Percentiles rank a stretch among this genome's conserved stretches.
phyloP scores from a whole-genome alignment of 345 rosid species.

The Sapria himalayana region DNA sequence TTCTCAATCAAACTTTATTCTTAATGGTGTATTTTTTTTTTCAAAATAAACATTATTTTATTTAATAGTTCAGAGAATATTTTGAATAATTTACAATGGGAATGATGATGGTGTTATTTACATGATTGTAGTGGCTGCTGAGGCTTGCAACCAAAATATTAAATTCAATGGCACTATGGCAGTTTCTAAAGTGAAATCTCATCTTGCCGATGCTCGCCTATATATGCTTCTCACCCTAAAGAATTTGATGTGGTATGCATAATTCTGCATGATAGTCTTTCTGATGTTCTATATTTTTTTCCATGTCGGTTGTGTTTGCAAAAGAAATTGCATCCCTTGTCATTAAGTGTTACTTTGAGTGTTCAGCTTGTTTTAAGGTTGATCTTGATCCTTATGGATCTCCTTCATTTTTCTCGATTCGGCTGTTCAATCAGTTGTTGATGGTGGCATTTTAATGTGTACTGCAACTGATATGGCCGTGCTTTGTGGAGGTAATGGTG shows the following conservation, averaged over 20 bases:
- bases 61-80: no score
- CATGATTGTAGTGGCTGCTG: constrained; percentile 45
- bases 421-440: constrained; percentile 82
- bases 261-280: not conserved
- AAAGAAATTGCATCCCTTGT: no score
- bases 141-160: constrained; percentile 81
- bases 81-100: not conserved
- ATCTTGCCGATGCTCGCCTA: constrained; percentile 88
- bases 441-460: constrained; percentile 95
- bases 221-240: constrained; percentile 86
- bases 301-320: not conserved
- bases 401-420: constrained; percentile 91
- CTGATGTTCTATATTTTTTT: not conserved
- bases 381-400: constrained; percentile 99
- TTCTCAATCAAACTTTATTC: no score
- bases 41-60: no score
- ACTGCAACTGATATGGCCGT: constrained; percentile 99
- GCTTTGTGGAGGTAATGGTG: constrained; percentile 92
- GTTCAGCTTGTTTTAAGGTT: constrained; percentile 58
- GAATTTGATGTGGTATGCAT: constrained; percentile 82
- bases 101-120: constrained; percentile 3
- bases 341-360: no score
- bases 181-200: constrained; percentile 72
- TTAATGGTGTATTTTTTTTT: no score
- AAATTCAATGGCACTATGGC: constrained; percentile 86